Conservation (phyloP, 2,329 filamentous ascomycete species). For the Falciphora oryzae region DNA sequence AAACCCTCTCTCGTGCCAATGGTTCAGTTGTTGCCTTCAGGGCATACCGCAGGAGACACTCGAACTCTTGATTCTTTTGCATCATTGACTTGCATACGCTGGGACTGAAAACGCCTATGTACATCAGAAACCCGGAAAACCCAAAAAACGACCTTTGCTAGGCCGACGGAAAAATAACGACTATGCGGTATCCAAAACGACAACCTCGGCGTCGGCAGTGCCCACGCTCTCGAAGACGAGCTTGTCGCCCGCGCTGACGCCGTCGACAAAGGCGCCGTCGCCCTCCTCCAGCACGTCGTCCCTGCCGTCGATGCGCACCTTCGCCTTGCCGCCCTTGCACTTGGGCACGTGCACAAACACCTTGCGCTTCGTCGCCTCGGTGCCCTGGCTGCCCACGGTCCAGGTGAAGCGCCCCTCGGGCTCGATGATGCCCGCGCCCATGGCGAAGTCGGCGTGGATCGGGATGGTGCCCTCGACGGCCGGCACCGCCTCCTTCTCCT, state of each 20-base stretch:
- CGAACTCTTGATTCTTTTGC: not conserved
- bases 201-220: slow-evolving; percentile 62
- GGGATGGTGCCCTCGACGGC: slow-evolving; percentile 64
- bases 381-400: slow-evolving; percentile 57
- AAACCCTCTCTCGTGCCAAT: too few relatives aligned
- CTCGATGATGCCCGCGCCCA: slow-evolving; percentile 70
- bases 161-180: not conserved
- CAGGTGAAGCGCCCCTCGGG: slow-evolving; percentile 61
- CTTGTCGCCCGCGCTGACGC: slow-evolving; percentile 58
- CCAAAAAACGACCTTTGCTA: not conserved
- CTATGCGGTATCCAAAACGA: slow-evolving; percentile 59
- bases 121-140: not conserved
- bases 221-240: slow-evolving; percentile 62
- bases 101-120: not conserved
- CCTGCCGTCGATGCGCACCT: slow-evolving; percentile 60
- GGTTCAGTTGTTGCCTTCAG: too few relatives aligned
- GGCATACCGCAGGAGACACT: not conserved
- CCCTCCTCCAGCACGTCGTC: slow-evolving; percentile 68
- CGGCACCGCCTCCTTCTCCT: slow-evolving; percentile 61
- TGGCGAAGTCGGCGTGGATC: slow-evolving; percentile 77
- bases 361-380: slow-evolving; percentile 54
- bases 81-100: not conserved
- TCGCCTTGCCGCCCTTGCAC: slow-evolving; percentile 69
- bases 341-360: slow-evolving; percentile 78
- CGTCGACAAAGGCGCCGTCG: slow-evolving; percentile 72